Conservation (phyloP, 169 alveolate genomes). For the Haemoproteus tartakovskyi region DNA sequence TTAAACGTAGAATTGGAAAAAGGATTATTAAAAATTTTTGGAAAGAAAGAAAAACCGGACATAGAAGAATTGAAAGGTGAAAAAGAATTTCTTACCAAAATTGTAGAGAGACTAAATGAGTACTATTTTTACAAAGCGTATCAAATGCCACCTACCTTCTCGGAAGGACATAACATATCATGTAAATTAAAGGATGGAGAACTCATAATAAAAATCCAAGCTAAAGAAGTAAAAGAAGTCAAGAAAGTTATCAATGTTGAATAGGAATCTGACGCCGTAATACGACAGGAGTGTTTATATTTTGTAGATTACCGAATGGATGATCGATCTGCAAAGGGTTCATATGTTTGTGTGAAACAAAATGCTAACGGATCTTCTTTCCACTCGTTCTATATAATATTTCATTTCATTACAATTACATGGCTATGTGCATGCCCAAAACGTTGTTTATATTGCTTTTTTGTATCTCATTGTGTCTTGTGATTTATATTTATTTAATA, state of each 20-base stretch:
- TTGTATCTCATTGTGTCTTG: too few species aligned
- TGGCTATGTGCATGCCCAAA: too few species aligned
- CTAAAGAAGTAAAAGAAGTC: constrained; percentile 28
- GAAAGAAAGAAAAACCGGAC: constrained; percentile 26
- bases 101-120: constrained; percentile 45
- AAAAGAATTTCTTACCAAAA: constrained; percentile 57
- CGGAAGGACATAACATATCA: constrained; percentile 53
- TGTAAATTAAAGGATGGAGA: constrained; percentile 48
- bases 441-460: too few species aligned
- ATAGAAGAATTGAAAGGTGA: constrained; percentile 43
- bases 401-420: too few species aligned
- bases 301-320: too few species aligned
- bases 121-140: constrained; percentile 45
- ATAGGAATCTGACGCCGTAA: too few species aligned
- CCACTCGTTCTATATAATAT: too few species aligned
- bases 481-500: too few species aligned
- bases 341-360: too few species aligned
- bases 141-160: constrained; percentile 63
- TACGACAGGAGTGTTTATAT: too few species aligned
- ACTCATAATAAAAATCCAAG: constrained; percentile 32
- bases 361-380: too few species aligned
- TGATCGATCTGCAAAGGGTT: too few species aligned
- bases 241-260: constrained; percentile 27
- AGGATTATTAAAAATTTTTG: constrained; percentile 45
- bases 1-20: constrained; percentile 49